A percentile compares a stretch with the other conserved stretches of the same genome.
These are phyloP conservation scores for Microbotryum lychnidis-dioicae DNA, from an alignment of 1,284 basidiomycete genomes.

Conservation along the genomic window DNA sequence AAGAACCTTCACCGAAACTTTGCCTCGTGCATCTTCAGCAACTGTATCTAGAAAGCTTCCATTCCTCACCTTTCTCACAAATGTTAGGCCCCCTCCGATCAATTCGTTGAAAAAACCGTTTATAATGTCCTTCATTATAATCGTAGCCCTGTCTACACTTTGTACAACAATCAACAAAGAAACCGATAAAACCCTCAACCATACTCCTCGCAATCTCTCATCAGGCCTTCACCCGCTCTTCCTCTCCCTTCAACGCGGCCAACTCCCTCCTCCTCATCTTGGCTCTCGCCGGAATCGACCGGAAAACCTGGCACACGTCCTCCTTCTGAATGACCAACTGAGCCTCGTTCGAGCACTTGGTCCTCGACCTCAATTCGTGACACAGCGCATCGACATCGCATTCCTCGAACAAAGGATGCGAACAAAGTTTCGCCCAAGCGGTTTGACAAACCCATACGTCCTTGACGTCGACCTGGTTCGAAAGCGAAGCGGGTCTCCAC, in stretches of 20 bases:
- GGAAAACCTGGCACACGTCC: slow-evolving; percentile 28
- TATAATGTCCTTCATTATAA: too few relatives aligned
- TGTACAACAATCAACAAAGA: too few relatives aligned
- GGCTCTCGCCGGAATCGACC: slow-evolving; percentile 19
- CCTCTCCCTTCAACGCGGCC: background rate
- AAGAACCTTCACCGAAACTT: too few relatives aligned
- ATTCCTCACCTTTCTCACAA: too few relatives aligned
- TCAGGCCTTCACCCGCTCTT: too few relatives aligned
- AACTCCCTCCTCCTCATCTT: slow-evolving; percentile 3
- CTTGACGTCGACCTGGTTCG: slow-evolving; percentile 1
- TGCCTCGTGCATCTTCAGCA: too few relatives aligned
- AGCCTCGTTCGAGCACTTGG: slow-evolving; percentile 28
- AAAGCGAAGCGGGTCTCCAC: slow-evolving; percentile 22
- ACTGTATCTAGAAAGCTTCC: too few relatives aligned
- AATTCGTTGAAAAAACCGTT: too few relatives aligned
- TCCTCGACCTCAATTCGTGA: slow-evolving; percentile 18
- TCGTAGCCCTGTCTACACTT: too few relatives aligned
- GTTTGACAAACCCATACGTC: slow-evolving; percentile 26
- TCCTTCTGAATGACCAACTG: slow-evolving; percentile 22
- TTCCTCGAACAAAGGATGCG: slow-evolving; percentile 24
- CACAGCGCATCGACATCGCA: slow-evolving; percentile 27
- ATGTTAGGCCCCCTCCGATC: too few relatives aligned
- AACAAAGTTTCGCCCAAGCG: slow-evolving; percentile 29
- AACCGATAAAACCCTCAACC: too few relatives aligned
- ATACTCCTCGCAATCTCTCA: too few relatives aligned